These are phyloP conservation scores for Datisca glomerata DNA, from an alignment of 306 rosid genomes.

Conservation along the genomic window DNA sequence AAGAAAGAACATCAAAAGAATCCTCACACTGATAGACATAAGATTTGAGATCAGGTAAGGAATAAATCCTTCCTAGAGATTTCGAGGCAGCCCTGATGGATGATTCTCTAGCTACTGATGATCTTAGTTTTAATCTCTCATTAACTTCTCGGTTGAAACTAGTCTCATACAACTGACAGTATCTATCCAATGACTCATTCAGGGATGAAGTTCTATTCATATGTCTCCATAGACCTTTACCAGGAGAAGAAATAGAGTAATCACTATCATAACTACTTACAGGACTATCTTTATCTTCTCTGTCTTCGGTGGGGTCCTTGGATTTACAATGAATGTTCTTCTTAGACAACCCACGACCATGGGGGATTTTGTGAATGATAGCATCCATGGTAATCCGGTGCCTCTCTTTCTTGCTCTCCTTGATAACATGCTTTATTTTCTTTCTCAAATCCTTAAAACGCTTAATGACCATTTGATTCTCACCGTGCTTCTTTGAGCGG, in stretches of 20 bases:
- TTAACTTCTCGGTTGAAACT: conserved; percentile 30
- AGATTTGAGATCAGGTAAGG: conserved; percentile 48
- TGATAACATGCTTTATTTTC: conserved; percentile 45
- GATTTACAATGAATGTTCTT: conserved; percentile 13
- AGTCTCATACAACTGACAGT: conserved; percentile 47
- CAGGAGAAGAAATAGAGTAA: conserved; percentile 14
- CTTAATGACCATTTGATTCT: conserved; percentile 16
- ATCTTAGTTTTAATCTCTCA: conserved; percentile 26
- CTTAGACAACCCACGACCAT: conserved; percentile 26
- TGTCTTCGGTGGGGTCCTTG: conserved; percentile 7
- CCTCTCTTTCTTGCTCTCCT: conserved; percentile 41
- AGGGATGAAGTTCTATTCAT: conserved; percentile 51
- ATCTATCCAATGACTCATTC: conserved; percentile 34
- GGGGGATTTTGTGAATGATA: conserved; percentile 59
- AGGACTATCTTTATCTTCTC: conserved; percentile 23
- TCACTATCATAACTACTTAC: conserved; percentile 10
- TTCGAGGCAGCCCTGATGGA: conserved; percentile 17
- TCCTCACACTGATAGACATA: conserved; percentile 29
- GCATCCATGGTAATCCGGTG: conserved; percentile 54
- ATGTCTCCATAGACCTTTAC: conserved; percentile 10
- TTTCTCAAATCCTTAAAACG: conserved; percentile 47
- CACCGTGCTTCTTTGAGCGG: conserved; percentile 6
- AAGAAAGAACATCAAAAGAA: conserved; percentile 15
- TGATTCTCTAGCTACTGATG: conserved; percentile 17
- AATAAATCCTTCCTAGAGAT: conserved; percentile 40